Base-by-base conservation (phyloP, 495 filamentous ascomycete genomes). In the Haplographium delicatum region DNA sequence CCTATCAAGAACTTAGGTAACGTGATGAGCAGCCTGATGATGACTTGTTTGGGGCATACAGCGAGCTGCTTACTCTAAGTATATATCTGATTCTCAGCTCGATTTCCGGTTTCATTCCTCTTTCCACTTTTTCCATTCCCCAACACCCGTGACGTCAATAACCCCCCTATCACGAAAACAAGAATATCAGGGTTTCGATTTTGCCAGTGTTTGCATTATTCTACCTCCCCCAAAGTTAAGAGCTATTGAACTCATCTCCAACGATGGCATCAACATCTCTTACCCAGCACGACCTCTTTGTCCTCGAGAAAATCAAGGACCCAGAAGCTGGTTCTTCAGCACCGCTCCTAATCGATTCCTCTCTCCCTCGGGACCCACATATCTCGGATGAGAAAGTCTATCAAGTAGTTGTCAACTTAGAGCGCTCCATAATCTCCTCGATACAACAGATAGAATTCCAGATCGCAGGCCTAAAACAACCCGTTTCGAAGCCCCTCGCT, bases 241-340 rank as follows among this genome's bases (percentile, higher is more conserved):
- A n/a, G n/a, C n/a, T n/a, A n/a, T n/a, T n/a, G n/a, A n/a, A n/a
- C n/a, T n/a, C n/a, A n/a, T n/a, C n/a, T n/a, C n/a, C n/a, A n/a
- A n/a, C n/a, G n/a, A 76, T 82, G 73, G 57, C 71, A 19, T 56
- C 71, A 30, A 47, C 72, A 63, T 62, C 71, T 27, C 80, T 95
- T 23, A 84, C 82, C 47, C 65, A 66, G 22, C 84, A 85, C 59
- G 89, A 94, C 66, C 65, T 80, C 51, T 74, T 80, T 27, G 79
- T 91, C 52, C 80, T 93, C 34, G 71, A 82, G 57, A 84, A 86
- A 45, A 83, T 95, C 64, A 89, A 86, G 59, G 86, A 93, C 54
- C 83, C 85, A 10, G 88, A 91, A 61, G 75, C 80, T 25, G 78
- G 83, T 18, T 80, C 85, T 1, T 58, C 69, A 9, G 60, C 71